Percentiles rank a stretch among this genome's conserved stretches.
Evolutionary conservation across 164 flowering plant genomes (phyloP).

Genomic region (Stephania yunnanensis): DNA sequence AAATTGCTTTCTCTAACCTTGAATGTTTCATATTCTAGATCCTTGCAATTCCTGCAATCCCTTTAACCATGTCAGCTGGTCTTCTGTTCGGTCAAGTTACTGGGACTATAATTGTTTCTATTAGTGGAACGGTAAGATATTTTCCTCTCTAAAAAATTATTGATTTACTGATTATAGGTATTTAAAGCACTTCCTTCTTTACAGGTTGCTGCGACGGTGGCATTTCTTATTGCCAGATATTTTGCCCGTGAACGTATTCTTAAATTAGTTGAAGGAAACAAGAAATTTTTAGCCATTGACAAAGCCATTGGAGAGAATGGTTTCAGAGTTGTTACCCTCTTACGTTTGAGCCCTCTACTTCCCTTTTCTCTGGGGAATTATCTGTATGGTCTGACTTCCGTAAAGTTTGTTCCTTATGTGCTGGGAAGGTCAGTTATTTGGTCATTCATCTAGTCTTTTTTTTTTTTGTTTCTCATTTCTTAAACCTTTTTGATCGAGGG

Average conservation of each 20-base stretch:
- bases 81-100: constrained; percentile 77
- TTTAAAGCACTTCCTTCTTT: constrained; percentile 11
- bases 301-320: constrained; percentile 99
- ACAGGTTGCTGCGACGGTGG: constrained; percentile 93
- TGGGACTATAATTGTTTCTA: constrained; percentile 90
- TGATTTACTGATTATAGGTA: background rate
- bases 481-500: background rate
- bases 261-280: constrained; percentile 90
- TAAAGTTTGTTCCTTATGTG: constrained; percentile 88
- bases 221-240: constrained; percentile 96
- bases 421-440: constrained; percentile 67
- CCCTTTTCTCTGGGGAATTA: constrained; percentile 97
- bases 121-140: constrained; percentile 89
- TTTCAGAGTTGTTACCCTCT: constrained; percentile 89
- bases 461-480: background rate
- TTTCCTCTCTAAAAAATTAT: background rate
- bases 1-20: constrained; percentile 7
- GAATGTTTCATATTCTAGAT: constrained; percentile 31
- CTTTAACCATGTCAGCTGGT: constrained; percentile 98
- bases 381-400: constrained; percentile 93
- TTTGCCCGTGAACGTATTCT: constrained; percentile 98
- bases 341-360: constrained; percentile 93
- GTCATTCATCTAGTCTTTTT: background rate
- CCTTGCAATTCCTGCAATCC: constrained; percentile 98
- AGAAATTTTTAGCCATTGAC: constrained; percentile 96